Evolutionary conservation across 257 asterid species (phyloP), one percentile per base, ranked within the genome.

Genomic region (Datura wrightii): DNA sequence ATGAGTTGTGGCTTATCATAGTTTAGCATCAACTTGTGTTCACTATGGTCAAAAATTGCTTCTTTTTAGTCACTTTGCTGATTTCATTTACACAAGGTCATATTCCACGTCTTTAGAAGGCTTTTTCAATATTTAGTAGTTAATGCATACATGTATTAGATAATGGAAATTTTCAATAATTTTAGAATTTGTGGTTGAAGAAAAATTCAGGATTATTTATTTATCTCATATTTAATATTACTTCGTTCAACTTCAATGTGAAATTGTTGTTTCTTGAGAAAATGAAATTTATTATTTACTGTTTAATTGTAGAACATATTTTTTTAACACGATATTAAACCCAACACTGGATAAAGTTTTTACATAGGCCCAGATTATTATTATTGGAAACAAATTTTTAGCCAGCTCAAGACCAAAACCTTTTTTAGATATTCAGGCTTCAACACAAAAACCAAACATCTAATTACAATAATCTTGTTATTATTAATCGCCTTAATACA

Each of bases 341-440:
- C 13, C 80, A 74, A 46, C 11, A 0, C 80, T 74, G 58, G 80
- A 46, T n/a, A 24, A 72, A 72, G 80, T 46, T 53, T 24, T 46
- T 74, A 74, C 42, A 13, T 46, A 8, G 34, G 80, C 58, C 80
- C 10, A 72, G 80, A 72, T 72, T 5, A 44, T 46, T 44, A 72
- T 46, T 46, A 10, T 48, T 24, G 42, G 80, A 11, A 62, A 48
- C 80, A 46, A 48, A 46, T 72, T 37, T 42, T 48, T 74, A 19
- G 13, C 80, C 80, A 72, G 55, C 58, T 72, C 55, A 44, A 44
- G 37, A 71, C 18, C 79, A 71, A 41, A 72, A 44, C n/a, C 56
- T 11, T 48, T 39, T 74, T 48, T 74, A 48, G 59, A 74, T 19
- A 19, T 72, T 72, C 41, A 10, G 37, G 80, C 41, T 71, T 71